A percentile compares a stretch with the other conserved stretches of the same genome.
Conservation (phyloP, 1,284 basidiomycete species). For the Cutaneotrichosporon arboriforme region DNA sequence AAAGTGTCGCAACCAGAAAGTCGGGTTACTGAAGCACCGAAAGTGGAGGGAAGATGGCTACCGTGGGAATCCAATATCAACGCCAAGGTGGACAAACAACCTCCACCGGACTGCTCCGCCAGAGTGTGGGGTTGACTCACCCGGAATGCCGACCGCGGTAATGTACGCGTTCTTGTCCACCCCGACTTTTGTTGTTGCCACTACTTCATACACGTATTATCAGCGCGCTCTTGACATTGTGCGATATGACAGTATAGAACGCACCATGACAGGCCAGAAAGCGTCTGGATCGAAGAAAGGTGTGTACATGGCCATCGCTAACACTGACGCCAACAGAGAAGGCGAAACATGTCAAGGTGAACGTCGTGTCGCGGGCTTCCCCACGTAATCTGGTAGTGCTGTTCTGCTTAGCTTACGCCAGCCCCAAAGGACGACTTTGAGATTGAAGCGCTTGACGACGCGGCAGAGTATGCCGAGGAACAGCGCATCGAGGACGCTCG, state of each 20-base stretch:
- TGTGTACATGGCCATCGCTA: not conserved
- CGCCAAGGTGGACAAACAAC: not conserved
- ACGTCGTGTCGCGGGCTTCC: constrained; percentile 3
- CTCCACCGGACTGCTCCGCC: too few relatives aligned
- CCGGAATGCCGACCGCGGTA: too few relatives aligned
- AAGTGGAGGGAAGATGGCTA: not conserved
- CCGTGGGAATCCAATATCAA: constrained; percentile 9
- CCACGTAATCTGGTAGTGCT: constrained; percentile 4
- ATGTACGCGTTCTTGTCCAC: too few relatives aligned
- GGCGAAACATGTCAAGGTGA: not conserved
- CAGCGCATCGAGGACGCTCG: constrained; percentile 9
- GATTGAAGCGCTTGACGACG: constrained; percentile 18
- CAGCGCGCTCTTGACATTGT: too few relatives aligned
- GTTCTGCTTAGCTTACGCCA: not conserved
- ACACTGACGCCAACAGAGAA: not conserved
- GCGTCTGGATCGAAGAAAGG: too few relatives aligned
- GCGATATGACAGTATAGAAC: too few relatives aligned
- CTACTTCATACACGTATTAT: too few relatives aligned
- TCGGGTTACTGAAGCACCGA: not conserved
- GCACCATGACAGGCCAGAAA: too few relatives aligned
- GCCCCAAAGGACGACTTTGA: constrained; percentile 36
- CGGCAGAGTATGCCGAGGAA: constrained; percentile 20
- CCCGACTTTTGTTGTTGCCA: too few relatives aligned
- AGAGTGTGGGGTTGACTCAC: too few relatives aligned
- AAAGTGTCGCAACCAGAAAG: not conserved